A percentile compares a stretch with the other conserved stretches of the same genome.
Conservation (phyloP, 2,329 filamentous ascomycete species). For the Colletotrichum brevisporum region DNA sequence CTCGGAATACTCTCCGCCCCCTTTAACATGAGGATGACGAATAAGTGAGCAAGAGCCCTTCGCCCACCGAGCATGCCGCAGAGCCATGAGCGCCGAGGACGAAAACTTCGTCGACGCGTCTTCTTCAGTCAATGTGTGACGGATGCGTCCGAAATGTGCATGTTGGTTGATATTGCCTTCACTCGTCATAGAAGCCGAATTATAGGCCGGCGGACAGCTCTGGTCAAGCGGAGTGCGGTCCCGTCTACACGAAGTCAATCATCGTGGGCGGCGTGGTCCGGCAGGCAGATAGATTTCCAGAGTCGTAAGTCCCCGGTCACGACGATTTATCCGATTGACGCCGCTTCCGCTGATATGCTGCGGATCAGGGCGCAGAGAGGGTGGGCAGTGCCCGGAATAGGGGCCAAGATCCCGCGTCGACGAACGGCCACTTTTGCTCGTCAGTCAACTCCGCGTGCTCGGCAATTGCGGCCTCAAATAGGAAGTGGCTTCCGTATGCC, state of each 20-base stretch:
- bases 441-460: neutral
- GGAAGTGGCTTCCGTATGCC: neutral
- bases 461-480: neutral
- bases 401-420: neutral
- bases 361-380: neutral
- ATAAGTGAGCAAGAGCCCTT: neutral
- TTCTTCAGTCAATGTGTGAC: constrained; percentile 11
- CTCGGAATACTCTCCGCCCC: neutral
- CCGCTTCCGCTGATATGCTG: neutral
- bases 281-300: neutral
- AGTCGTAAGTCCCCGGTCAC: neutral
- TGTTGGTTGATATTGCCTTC: constrained; percentile 10
- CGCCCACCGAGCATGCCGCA: neutral
- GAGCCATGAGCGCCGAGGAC: neutral
- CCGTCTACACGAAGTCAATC: too few relatives aligned
- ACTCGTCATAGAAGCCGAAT: neutral
- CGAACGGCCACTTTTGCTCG: neutral
- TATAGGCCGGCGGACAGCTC: neutral
- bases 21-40: neutral
- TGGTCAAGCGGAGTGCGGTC: neutral
- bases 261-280: too few relatives aligned
- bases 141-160: constrained; percentile 4
- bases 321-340: neutral
- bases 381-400: neutral
- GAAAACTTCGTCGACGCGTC: neutral